Evolutionary conservation across 257 asterid species (phyloP).

Genomic region (Striga asiatica): DNA sequence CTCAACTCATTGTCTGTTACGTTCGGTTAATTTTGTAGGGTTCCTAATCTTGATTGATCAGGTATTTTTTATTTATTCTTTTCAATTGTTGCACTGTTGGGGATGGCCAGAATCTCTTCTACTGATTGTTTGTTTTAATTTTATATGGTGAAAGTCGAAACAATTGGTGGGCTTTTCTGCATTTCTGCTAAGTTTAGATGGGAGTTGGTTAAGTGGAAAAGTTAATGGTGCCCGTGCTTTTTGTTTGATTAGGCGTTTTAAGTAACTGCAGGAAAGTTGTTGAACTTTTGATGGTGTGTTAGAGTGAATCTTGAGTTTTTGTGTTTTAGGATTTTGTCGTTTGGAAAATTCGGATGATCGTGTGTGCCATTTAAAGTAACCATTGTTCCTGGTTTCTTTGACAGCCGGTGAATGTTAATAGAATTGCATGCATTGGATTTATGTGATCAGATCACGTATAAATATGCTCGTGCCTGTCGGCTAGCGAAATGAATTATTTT

Average conservation of each 20-base stretch:
- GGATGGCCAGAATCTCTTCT: background rate
- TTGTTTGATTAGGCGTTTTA: background rate
- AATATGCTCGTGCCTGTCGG: background rate
- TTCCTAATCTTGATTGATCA: slow-evolving; percentile 6
- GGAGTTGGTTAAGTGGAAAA: background rate
- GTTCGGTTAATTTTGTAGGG: background rate
- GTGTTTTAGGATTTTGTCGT: background rate
- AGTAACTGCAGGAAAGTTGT: background rate
- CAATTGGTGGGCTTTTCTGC: background rate
- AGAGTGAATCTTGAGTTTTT: background rate
- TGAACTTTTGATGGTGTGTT: background rate
- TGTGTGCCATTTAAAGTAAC: background rate
- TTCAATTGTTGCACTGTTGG: background rate
- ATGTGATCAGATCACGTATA: background rate
- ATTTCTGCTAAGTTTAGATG: background rate
- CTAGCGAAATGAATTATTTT: background rate
- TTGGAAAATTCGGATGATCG: background rate
- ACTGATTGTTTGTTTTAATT: background rate
- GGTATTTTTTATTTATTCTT: slow-evolving; percentile 11
- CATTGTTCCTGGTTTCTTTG: background rate
- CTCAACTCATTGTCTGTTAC: slow-evolving; percentile 12
- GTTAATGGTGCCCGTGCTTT: background rate
- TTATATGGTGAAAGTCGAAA: background rate
- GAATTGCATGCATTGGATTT: background rate
- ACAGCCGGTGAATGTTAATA: background rate